These are phyloP conservation scores for Coemansia sp. DNA, from an alignment of 192 early-diverging fungal genomes.

Conservation along the genomic window DNA sequence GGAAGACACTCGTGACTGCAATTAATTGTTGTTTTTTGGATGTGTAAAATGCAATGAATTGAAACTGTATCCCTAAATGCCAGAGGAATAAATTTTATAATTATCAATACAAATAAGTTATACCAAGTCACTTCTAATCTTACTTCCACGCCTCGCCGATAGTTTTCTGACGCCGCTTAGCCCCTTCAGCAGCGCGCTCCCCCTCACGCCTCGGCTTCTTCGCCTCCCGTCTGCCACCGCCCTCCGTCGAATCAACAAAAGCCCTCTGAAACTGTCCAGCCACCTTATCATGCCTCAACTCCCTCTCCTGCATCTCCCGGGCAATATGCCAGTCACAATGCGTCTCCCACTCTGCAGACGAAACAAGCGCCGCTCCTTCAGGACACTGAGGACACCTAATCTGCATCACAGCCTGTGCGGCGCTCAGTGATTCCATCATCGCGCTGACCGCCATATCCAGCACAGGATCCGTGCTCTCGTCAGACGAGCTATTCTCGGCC, in stretches of 20 bases:
- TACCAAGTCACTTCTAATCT: background rate
- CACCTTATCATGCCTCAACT: slow-evolving; percentile 35
- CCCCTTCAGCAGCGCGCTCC: background rate
- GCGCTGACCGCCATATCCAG: slow-evolving; percentile 40
- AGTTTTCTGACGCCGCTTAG: slow-evolving; percentile 34
- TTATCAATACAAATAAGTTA: too few relatives aligned
- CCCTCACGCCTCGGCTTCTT: background rate
- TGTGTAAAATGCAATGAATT: background rate
- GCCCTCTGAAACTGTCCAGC: slow-evolving; percentile 29
- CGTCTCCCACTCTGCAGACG: slow-evolving; percentile 43
- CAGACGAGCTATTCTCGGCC: background rate
- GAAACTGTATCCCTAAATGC: too few relatives aligned
- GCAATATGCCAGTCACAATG: slow-evolving; percentile 53
- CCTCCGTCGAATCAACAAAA: slow-evolving; percentile 2
- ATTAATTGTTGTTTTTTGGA: too few relatives aligned
- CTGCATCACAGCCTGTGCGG: slow-evolving; percentile 45
- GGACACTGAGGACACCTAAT: slow-evolving; percentile 46
- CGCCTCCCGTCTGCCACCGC: background rate
- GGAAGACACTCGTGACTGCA: too few relatives aligned
- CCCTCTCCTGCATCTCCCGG: slow-evolving; percentile 40
- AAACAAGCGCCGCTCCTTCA: slow-evolving; percentile 11
- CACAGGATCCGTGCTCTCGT: slow-evolving; percentile 17
- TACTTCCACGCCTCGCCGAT: slow-evolving; percentile 46
- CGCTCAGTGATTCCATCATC: slow-evolving; percentile 46
- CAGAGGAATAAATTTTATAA: too few relatives aligned